Evolutionary conservation across 192 early-diverging fungal genomes (phyloP).

Genomic region (Mortierella claussenii): DNA sequence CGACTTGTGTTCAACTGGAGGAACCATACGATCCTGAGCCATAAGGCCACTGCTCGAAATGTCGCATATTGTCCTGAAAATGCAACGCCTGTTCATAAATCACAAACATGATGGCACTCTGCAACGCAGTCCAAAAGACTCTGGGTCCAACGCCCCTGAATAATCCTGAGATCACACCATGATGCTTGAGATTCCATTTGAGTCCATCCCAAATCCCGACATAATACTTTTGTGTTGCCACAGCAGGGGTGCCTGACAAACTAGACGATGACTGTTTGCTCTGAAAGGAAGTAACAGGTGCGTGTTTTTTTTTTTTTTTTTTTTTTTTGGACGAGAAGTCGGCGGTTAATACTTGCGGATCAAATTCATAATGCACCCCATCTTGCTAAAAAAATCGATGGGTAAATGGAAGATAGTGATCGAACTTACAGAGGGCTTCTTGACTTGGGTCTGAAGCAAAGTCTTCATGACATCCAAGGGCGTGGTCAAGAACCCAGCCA

Average conservation of each 20-base stretch:
- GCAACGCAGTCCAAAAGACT: constrained; percentile 77
- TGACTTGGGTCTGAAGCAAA: constrained; percentile 63
- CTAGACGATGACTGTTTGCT: too few relatives aligned
- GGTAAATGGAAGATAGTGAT: too few relatives aligned
- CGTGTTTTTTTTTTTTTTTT: too few relatives aligned
- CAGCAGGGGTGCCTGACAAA: background rate
- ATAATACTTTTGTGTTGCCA: constrained; percentile 55
- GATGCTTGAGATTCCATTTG: constrained; percentile 65
- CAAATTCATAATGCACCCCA: too few relatives aligned
- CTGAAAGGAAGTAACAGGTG: too few relatives aligned
- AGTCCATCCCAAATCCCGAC: constrained; percentile 66
- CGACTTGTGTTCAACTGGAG: background rate
- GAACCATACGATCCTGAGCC: constrained; percentile 8
- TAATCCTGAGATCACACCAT: constrained; percentile 66
- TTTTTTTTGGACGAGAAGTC: too few relatives aligned
- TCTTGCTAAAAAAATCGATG: too few relatives aligned
- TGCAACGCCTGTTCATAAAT: constrained; percentile 70
- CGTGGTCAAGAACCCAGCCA: constrained; percentile 69
- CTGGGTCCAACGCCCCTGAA: constrained; percentile 82
- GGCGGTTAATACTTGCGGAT: too few relatives aligned
- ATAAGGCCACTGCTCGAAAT: constrained; percentile 52
- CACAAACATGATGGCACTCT: constrained; percentile 79
- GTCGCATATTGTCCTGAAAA: constrained; percentile 56
- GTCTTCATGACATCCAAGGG: constrained; percentile 71
- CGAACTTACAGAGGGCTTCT: constrained; percentile 37